Conservation (phyloP, 1,139 yeast genomes). For the Lodderomyces beijingensis region DNA sequence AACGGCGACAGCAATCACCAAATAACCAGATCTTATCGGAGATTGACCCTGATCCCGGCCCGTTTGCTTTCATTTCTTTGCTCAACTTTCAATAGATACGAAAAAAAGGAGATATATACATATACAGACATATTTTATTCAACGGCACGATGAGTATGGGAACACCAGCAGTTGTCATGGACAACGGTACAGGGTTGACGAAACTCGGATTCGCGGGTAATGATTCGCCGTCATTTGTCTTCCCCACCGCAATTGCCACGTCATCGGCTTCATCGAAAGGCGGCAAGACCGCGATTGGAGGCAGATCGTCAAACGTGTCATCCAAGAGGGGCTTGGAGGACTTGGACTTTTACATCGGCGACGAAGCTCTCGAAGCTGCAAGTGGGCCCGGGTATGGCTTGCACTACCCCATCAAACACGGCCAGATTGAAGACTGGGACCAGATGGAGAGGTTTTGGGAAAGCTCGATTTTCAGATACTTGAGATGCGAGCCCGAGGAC, state of each 20-base stretch:
- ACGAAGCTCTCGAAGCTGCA: slow-evolving; percentile 87
- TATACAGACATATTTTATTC: background rate
- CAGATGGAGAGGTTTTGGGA: slow-evolving; percentile 99
- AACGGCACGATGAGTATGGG: slow-evolving; percentile 53
- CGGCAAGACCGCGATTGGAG: slow-evolving; percentile 20
- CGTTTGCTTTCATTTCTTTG: too few relatives aligned
- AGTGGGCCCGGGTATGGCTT: slow-evolving; percentile 87
- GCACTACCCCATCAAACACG: slow-evolving; percentile 91
- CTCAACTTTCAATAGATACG: too few relatives aligned
- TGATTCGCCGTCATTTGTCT: slow-evolving; percentile 94
- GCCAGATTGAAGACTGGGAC: slow-evolving; percentile 99
- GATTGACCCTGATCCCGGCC: too few relatives aligned
- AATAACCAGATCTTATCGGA: too few relatives aligned
- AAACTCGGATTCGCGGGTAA: slow-evolving; percentile 98
- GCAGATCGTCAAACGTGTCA: slow-evolving; percentile 48
- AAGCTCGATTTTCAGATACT: slow-evolving; percentile 88
- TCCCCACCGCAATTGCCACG: slow-evolving; percentile 97
- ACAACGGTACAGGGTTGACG: slow-evolving; percentile 96
- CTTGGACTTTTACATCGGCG: slow-evolving; percentile 91
- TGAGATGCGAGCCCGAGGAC: slow-evolving; percentile 98
- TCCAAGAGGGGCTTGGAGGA: slow-evolving; percentile 91
- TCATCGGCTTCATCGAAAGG: slow-evolving; percentile 40
- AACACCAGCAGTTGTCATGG: slow-evolving; percentile 95
- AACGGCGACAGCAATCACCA: too few relatives aligned
- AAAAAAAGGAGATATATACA: background rate